These are phyloP conservation scores for Arabidopsis suecica DNA, from an alignment of 345 rosid genomes.

Conservation along the genomic window DNA sequence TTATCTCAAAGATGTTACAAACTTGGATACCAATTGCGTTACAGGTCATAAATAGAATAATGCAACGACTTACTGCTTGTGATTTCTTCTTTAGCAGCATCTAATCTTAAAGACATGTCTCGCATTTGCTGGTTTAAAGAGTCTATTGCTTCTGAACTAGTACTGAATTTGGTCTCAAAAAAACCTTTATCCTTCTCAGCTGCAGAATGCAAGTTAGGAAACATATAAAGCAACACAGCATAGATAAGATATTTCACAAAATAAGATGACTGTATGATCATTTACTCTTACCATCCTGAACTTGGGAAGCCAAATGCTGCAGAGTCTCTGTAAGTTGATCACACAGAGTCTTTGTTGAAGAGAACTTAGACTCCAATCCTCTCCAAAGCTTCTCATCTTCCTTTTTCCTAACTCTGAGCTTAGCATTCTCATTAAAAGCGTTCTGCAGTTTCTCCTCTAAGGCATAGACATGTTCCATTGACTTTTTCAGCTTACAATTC, in stretches of 20 bases:
- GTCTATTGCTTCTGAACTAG: constrained; percentile 42
- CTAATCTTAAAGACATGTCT: constrained; percentile 31
- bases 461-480: constrained; percentile 57
- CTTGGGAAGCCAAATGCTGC: constrained; percentile 74
- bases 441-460: constrained; percentile 89
- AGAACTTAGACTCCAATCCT: constrained; percentile 84
- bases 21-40: background rate
- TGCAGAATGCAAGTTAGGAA: constrained; percentile 45
- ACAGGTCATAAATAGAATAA: background rate
- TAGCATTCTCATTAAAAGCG: constrained; percentile 88
- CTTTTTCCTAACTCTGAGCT: constrained; percentile 84
- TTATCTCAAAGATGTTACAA: constrained; percentile 30
- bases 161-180: constrained; percentile 34
- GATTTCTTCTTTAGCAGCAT: constrained; percentile 61
- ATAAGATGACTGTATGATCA: background rate
- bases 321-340: constrained; percentile 89
- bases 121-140: constrained; percentile 39
- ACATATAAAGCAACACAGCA: constrained; percentile 26
- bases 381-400: constrained; percentile 95
- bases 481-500: constrained; percentile 86
- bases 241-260: background rate
- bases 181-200: constrained; percentile 59
- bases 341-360: constrained; percentile 79
- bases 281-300: constrained; percentile 69
- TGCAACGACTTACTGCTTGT: constrained; percentile 57